Evolutionary conservation across 345 rosid species (phyloP), one percentile per base, ranked within the genome.

Genomic region (Gossypium herbaceum): DNA sequence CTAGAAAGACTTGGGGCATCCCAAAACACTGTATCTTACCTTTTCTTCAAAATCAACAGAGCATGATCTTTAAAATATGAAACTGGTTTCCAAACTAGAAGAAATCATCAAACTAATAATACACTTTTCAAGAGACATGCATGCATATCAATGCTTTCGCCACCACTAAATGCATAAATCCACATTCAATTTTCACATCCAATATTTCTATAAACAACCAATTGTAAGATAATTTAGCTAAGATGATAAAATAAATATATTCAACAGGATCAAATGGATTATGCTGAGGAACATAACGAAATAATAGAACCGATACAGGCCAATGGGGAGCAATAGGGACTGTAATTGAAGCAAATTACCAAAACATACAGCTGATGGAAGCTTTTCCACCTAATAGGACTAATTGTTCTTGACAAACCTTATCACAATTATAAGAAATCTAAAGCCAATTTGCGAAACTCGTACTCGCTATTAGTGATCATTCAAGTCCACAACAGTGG

Each of bases 401-500:
- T 41, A 54, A 71, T 56, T 55, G 63, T 71, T 55, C 12, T 22
- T 39, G 9, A 70, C 25, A 52, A 25, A 73, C 47, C 56, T 64
- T 62, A 11, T 62, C 76, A 47, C 60, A 74, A n/a, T 63, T 25
- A 70, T 68, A 58, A 74, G 61, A 70, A 54, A n/a, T 69, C 20
- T 52, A 71, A 57, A 24, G 25, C 61, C 48, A 24, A 66, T 41
- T 11, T 58, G 66, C 54, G 27, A 44, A 67, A 45, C 44, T 27
- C 41, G 16, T 11, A 67, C 39, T 61, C 51, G 17, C 10, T 74
- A 25, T 27, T 58, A 56, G 47, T 52, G 67, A 74, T 20, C 68
- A 67, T 64, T 55, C 59, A 76, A 76, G 77, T 68, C 19, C 4
- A 57, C 43, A 68, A 68, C 71, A 45, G 25, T 11, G 69, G 77